Conservation (phyloP, 257 asterid genomes). For the Handroanthus guayacan region DNA sequence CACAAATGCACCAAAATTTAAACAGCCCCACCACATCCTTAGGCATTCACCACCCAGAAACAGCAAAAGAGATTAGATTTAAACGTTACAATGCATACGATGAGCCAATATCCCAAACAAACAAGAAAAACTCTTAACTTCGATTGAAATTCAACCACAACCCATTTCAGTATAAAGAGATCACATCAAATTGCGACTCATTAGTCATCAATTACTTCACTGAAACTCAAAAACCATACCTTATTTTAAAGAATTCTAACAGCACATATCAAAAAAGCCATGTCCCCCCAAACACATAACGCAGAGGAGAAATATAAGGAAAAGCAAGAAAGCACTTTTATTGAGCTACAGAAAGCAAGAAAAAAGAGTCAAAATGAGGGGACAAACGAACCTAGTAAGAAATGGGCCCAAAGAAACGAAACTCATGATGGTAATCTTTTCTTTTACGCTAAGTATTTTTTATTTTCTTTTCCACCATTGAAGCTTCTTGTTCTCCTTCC, state of each 20-base stretch:
- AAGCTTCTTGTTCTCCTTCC: constrained; percentile 40
- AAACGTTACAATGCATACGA: constrained; percentile 15
- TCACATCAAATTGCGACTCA: constrained; percentile 38
- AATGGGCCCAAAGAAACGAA: constrained; percentile 48
- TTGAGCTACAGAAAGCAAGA: background rate
- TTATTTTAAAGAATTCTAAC: constrained; percentile 13
- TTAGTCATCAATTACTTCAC: background rate
- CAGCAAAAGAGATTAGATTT: constrained; percentile 16
- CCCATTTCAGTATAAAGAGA: constrained; percentile 35
- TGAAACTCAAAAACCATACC: constrained; percentile 28
- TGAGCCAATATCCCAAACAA: background rate
- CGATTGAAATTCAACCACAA: constrained; percentile 14
- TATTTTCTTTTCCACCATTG: constrained; percentile 34
- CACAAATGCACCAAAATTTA: constrained; percentile 18
- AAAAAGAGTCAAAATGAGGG: constrained; percentile 33
- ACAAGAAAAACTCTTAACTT: constrained; percentile 4
- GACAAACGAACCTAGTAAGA: constrained; percentile 45
- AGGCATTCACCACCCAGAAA: constrained; percentile 18
- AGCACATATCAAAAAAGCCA: constrained; percentile 8
- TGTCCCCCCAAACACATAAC: background rate
- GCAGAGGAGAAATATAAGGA: constrained; percentile 18
- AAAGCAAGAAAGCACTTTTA: constrained; percentile 22
- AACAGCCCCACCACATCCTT: constrained; percentile 21
- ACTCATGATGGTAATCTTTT: constrained; percentile 37
- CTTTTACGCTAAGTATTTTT: constrained; percentile 47